Evolutionary conservation across 169 alveolate genomes (phyloP).

Genomic region (Plasmodium vivax): DNA sequence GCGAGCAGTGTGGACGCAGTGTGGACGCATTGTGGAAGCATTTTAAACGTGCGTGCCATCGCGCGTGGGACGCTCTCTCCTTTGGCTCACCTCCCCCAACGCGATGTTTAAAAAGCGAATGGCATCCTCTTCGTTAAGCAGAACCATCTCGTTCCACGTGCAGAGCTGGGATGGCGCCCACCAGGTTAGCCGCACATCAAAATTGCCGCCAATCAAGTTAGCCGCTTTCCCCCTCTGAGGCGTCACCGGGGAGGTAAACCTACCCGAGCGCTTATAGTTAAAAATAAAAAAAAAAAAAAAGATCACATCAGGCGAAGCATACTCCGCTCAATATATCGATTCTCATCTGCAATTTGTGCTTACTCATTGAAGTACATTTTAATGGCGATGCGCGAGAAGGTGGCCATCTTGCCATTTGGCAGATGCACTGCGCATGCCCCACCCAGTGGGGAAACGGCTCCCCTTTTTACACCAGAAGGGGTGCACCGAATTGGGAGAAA

Average conservation of each 20-base stretch:
- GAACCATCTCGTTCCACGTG: conserved; percentile 12
- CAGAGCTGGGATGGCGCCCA: not conserved
- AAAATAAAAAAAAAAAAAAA: no score
- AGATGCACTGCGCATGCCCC: not conserved
- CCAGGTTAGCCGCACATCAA: not conserved
- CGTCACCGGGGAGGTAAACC: not conserved
- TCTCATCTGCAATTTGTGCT: not conserved
- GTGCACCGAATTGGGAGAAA: not conserved
- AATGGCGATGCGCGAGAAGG: not conserved
- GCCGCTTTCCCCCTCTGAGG: not conserved
- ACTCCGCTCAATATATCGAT: not conserved
- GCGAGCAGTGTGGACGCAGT: not conserved
- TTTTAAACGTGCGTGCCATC: not conserved
- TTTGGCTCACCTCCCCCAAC: conserved; percentile 26
- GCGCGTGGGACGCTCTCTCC: not conserved
- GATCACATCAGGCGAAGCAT: not conserved
- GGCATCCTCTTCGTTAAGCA: conserved; percentile 37
- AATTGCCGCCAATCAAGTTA: not conserved
- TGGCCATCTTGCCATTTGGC: not conserved
- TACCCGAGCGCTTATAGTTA: not conserved
- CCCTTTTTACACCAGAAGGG: not conserved
- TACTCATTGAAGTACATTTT: not conserved
- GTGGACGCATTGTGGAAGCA: not conserved
- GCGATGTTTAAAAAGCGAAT: conserved; percentile 21
- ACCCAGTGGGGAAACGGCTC: not conserved